phyloP scores from a whole-genome alignment of 2,329 filamentous ascomycete species.

The Alternaria longipes region DNA sequence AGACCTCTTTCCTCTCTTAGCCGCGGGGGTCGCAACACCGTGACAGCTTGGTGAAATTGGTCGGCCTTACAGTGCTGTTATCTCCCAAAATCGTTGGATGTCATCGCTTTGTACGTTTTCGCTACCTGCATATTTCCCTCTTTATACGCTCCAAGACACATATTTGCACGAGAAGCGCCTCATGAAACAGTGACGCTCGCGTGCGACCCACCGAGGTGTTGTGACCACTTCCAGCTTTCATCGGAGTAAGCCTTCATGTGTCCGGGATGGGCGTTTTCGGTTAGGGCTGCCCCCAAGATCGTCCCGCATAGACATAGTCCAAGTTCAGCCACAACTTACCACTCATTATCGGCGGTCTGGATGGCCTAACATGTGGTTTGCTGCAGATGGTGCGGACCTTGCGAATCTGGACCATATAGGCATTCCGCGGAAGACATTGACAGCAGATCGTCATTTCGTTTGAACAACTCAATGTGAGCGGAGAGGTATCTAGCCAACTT shows the following conservation, averaged over 20 bases:
- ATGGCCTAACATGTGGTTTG: not conserved
- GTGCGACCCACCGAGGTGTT: constrained; percentile 14
- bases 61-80: not conserved
- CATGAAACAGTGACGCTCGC: constrained; percentile 27
- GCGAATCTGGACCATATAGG: not conserved
- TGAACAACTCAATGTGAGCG: constrained; percentile 13
- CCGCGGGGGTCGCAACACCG: constrained; percentile 7
- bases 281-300: constrained; percentile 11
- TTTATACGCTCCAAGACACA: constrained; percentile 14
- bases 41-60: constrained; percentile 1
- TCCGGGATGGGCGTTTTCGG: constrained; percentile 21
- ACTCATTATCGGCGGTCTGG: not conserved
- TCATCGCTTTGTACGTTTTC: constrained; percentile 6
- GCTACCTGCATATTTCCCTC: not conserved
- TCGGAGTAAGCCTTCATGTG: constrained; percentile 28
- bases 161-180: constrained; percentile 24
- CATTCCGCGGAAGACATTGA: not conserved
- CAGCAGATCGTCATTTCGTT: not conserved
- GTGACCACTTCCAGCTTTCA: constrained; percentile 24
- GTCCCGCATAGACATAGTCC: not conserved
- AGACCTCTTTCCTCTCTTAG: constrained; percentile 8
- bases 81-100: constrained; percentile 13
- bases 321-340: constrained; percentile 16
- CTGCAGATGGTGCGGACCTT: not conserved
- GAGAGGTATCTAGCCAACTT: constrained; percentile 13